Percentiles rank a stretch among this genome's conserved stretches.
phyloP scores from a whole-genome alignment of 2,329 filamentous ascomycete genomes.

The Alternaria solani region DNA sequence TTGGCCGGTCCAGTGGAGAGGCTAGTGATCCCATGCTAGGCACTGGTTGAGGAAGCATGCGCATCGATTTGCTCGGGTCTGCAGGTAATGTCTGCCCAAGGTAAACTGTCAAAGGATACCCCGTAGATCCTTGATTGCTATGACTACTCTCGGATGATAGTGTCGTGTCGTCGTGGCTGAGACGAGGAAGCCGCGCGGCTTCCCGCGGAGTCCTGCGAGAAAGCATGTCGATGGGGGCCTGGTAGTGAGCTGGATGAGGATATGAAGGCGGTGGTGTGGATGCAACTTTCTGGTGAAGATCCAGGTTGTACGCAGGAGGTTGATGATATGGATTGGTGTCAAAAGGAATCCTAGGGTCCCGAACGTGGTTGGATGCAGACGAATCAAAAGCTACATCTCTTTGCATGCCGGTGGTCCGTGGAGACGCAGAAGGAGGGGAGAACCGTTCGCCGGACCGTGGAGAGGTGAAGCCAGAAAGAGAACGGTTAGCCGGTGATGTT shows the following conservation, averaged over 20 bases:
- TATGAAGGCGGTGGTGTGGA: slow-evolving; percentile 32
- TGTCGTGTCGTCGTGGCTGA: slow-evolving; percentile 52
- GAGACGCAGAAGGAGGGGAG: slow-evolving; percentile 47
- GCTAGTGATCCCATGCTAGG: slow-evolving; percentile 39
- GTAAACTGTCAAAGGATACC: slow-evolving; percentile 18
- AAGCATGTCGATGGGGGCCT: slow-evolving; percentile 36
- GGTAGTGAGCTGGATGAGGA: slow-evolving; percentile 31
- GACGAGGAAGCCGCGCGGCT: slow-evolving; percentile 38
- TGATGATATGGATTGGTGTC: slow-evolving; percentile 32
- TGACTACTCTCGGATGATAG: slow-evolving; percentile 51
- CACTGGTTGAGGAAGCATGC: slow-evolving; percentile 50
- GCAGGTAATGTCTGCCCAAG: slow-evolving; percentile 29
- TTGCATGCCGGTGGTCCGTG: slow-evolving; percentile 37
- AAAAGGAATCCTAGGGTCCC: slow-evolving; percentile 30
- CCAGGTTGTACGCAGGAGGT: slow-evolving; percentile 27
- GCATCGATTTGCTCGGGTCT: slow-evolving; percentile 45
- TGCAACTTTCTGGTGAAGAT: slow-evolving; percentile 22
- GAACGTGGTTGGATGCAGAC: slow-evolving; percentile 24
- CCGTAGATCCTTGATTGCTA: slow-evolving; percentile 32
- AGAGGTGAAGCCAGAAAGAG: slow-evolving; percentile 45
- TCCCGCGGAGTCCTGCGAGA: slow-evolving; percentile 45
- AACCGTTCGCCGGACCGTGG: slow-evolving; percentile 45
- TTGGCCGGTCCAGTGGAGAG: slow-evolving; percentile 43
- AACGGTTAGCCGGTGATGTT: slow-evolving; percentile 43
- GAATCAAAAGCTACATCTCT: slow-evolving; percentile 39